Conservation (phyloP, 306 rosid species). For the Cucurbita maxima region DNA sequence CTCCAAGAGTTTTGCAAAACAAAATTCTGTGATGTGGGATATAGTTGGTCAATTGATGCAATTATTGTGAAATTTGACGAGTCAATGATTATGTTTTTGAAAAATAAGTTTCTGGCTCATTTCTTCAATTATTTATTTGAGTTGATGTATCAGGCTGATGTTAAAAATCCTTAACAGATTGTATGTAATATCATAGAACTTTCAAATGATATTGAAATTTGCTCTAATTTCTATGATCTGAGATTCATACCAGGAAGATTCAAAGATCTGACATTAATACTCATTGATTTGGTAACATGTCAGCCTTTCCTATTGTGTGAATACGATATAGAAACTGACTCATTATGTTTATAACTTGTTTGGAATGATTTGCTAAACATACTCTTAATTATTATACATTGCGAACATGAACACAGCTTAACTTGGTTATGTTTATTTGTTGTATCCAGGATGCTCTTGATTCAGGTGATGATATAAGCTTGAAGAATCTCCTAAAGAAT, state of each 20-base stretch:
- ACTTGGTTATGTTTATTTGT: neutral
- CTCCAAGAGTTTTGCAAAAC: neutral
- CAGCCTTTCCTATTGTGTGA: neutral
- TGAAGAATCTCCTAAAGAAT: slow-evolving; percentile 56
- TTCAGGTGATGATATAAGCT: slow-evolving; percentile 45
- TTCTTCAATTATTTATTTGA: too few species aligned
- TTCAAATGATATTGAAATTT: neutral
- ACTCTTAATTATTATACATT: neutral
- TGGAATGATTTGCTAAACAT: neutral
- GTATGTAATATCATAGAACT: neutral
- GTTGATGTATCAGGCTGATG: neutral
- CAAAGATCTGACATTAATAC: neutral
- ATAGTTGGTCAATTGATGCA: neutral
- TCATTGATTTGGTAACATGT: neutral
- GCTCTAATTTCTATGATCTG: neutral
- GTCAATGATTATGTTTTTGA: neutral
- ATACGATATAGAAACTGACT: neutral
- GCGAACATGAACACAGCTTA: neutral
- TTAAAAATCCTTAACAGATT: neutral
- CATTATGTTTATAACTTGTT: neutral
- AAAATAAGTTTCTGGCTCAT: neutral
- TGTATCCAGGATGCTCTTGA: slow-evolving; percentile 39
- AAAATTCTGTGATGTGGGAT: neutral
- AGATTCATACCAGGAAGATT: neutral
- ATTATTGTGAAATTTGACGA: neutral